A percentile compares a stretch with the other conserved stretches of the same genome.
phyloP scores from a whole-genome alignment of 306 rosid species.

The Begonia loranthoides region DNA sequence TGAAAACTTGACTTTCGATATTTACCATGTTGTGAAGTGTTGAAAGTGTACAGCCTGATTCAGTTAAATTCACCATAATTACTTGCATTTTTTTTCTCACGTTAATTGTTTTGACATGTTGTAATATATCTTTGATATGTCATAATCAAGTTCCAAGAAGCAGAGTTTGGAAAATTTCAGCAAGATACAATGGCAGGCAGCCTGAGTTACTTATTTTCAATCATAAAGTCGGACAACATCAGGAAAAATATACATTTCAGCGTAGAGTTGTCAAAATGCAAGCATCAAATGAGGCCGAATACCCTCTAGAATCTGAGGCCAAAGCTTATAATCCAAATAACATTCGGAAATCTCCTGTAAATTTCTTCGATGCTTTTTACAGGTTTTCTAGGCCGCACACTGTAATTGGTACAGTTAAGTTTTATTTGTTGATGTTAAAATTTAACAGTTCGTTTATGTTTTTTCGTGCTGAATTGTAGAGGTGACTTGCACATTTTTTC shows the following conservation, averaged over 20 bases:
- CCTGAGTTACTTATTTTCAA: constrained; percentile 13
- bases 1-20: no score
- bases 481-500: constrained; percentile 8
- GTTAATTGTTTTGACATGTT: no score
- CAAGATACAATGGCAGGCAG: constrained; percentile 16
- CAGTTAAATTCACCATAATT: no score
- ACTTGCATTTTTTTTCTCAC: no score
- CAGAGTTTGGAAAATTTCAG: constrained; percentile 16
- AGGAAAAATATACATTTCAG: constrained; percentile 13
- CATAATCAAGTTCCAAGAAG: no score
- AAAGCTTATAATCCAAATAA: constrained; percentile 34
- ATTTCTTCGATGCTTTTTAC: constrained; percentile 60
- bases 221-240: constrained; percentile 13
- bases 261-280: no score
- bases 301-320: constrained; percentile 58
- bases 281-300: constrained; percentile 17
- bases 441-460: not conserved
- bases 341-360: constrained; percentile 19
- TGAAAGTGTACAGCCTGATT: no score
- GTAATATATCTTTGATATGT: no score
- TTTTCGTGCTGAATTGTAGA: not conserved
- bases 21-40: no score
- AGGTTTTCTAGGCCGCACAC: constrained; percentile 97
- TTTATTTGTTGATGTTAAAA: not conserved
- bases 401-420: constrained; percentile 91